Evolutionary conservation across 768 basidiomycete species (phyloP).

Genomic region (Trametes villosa): DNA sequence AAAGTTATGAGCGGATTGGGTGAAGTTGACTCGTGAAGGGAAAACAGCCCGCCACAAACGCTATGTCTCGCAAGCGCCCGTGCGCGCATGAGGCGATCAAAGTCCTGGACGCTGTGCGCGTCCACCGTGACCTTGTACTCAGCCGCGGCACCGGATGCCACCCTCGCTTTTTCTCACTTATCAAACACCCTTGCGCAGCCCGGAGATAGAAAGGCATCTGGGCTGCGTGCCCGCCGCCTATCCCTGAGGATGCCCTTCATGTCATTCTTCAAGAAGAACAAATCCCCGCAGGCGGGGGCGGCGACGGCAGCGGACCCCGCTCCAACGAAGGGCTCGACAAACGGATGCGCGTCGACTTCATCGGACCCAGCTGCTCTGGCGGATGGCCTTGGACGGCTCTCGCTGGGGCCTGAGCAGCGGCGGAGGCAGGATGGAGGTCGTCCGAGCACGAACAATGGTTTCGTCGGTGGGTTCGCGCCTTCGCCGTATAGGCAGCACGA

Average conservation of each 20-base stretch:
- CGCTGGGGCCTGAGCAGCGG: neutral
- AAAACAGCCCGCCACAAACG: conserved; percentile 3
- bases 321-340: neutral
- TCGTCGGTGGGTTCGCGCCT: conserved; percentile 54
- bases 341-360: conserved; percentile 6
- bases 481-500: neutral
- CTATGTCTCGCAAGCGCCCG: neutral
- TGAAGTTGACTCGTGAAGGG: conserved; percentile 14
- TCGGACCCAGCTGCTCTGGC: conserved; percentile 1
- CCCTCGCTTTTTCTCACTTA: neutral
- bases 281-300: conserved; percentile 12
- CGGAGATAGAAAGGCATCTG: neutral
- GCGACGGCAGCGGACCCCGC: neutral
- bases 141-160: neutral
- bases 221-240: neutral
- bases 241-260: conserved; percentile 13
- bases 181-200: neutral
- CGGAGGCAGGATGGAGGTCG: conserved; percentile 4
- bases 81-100: neutral
- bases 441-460: conserved; percentile 25
- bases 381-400: conserved; percentile 11
- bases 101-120: neutral
- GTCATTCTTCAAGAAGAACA: conserved; percentile 19
- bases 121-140: neutral
- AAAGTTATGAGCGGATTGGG: neutral